These are phyloP conservation scores for Fraxinus albicans DNA, from an alignment of 305 asterid species.

Conservation along the genomic window DNA sequence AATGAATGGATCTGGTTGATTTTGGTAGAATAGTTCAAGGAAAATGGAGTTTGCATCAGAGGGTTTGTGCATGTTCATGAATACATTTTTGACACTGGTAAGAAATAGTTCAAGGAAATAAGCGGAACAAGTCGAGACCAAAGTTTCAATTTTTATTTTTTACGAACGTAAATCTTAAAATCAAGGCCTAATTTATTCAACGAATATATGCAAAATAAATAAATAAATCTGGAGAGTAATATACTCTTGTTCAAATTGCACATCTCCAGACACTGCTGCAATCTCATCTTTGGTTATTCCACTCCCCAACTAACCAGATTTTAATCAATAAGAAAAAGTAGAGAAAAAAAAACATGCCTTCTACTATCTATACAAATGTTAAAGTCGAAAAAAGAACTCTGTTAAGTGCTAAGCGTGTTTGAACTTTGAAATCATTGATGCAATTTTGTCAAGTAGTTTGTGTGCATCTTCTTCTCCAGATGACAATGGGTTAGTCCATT, in stretches of 20 bases:
- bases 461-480: slow-evolving; percentile 45
- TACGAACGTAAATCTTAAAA: background rate
- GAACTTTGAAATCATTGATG: slow-evolving; percentile 48
- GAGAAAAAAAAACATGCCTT: background rate
- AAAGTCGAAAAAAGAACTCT: background rate
- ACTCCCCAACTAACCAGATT: background rate
- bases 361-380: background rate
- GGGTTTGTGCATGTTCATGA: background rate
- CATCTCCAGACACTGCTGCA: background rate
- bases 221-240: background rate
- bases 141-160: background rate
- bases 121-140: background rate
- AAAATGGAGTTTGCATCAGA: background rate
- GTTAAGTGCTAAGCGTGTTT: slow-evolving; percentile 28
- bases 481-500: slow-evolving; percentile 59
- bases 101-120: background rate
- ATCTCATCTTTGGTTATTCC: background rate
- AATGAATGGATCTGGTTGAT: background rate
- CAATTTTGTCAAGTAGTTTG: slow-evolving; percentile 51
- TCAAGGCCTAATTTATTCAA: background rate
- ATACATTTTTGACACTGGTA: background rate
- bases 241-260: background rate
- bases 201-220: background rate
- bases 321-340: background rate
- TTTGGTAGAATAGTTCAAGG: background rate